Evolutionary conservation across 768 basidiomycete genomes (phyloP), one percentile per base, ranked within the genome.

Genomic region (Lyophyllum decastes): DNA sequence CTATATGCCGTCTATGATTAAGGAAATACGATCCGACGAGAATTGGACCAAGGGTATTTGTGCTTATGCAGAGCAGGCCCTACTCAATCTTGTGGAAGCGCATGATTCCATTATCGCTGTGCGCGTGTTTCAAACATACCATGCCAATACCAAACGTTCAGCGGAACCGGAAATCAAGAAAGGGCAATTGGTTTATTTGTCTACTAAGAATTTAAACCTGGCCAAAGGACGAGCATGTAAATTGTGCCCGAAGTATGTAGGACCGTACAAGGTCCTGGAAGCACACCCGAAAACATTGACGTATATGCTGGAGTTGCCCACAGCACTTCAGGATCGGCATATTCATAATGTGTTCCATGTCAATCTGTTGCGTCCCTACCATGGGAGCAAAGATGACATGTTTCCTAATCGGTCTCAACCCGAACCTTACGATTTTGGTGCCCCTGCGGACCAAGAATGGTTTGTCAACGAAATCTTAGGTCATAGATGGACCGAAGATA

Each of bases 31-130:
- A 5, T 1, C 35, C 43, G 38, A 43, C 1, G 33, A 17, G 8
- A 3, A 9, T 8, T 38, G 7, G 14, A 8, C 35, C 14, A 62
- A 62, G 33, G 71, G 72, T 0, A 61, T 74, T 0, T 16, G 56
- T 9, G 47, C 40, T 0, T 75, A 38, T 48, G 67, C 68, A 0
- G 41, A 65, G n/a, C 33, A 60, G 8, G 68, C 71, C 0, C 33
- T 64, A 4, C 45, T 54, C 0, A 66, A 73, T 22, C 40, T 78
- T 0, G 48, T 61, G 2, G 40, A 53, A 0, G 76, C 77, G 0
- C 76, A 80, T 52, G 70, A 81, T 53, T 65, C 69, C 0, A 73
- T 80, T 1, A 74, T 80, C 8, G 72, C 56, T 16, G 59, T 68
- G 0, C 40, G 73, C 0, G 66, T 75, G 0, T 40, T 63, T 4